These are phyloP conservation scores for Globisporangium megalacanthum DNA, from an alignment of 352 stramenopile genomes.

Conservation along the genomic window DNA sequence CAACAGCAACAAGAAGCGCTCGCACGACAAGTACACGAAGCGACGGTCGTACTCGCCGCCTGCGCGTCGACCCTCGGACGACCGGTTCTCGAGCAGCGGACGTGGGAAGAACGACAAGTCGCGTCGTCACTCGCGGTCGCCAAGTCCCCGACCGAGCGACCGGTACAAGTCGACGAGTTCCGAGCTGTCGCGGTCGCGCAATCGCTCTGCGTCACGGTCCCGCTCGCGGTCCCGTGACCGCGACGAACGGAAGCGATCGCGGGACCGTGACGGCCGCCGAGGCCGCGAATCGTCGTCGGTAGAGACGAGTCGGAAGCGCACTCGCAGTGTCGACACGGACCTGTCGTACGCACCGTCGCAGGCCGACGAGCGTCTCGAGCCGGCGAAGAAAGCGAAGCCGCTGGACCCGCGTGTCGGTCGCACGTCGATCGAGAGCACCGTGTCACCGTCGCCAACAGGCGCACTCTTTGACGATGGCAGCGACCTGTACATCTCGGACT, in stretches of 20 bases:
- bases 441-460: not conserved
- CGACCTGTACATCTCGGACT: slow-evolving; percentile 45
- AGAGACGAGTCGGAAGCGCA: slow-evolving; percentile 3
- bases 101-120: slow-evolving; percentile 2
- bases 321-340: not conserved
- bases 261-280: not conserved
- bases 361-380: not conserved
- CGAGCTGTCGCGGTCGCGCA: slow-evolving; percentile 2
- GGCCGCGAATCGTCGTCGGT: not conserved
- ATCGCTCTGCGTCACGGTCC: slow-evolving; percentile 8
- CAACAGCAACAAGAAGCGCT: slow-evolving; percentile 1
- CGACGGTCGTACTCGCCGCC: slow-evolving; percentile 19
- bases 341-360: not conserved
- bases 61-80: slow-evolving; percentile 14
- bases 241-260: slow-evolving; percentile 3
- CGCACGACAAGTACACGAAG: slow-evolving; percentile 13
- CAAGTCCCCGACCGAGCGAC: slow-evolving; percentile 15
- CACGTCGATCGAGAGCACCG: not conserved
- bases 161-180: not conserved
- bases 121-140: slow-evolving; percentile 21
- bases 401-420: not conserved
- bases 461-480: slow-evolving; percentile 8
- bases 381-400: not conserved
- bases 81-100: slow-evolving; percentile 11
- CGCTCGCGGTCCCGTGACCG: slow-evolving; percentile 12